Base-by-base conservation (phyloP, 2,329 filamentous ascomycete genomes). In the Microdochium nivale region DNA sequence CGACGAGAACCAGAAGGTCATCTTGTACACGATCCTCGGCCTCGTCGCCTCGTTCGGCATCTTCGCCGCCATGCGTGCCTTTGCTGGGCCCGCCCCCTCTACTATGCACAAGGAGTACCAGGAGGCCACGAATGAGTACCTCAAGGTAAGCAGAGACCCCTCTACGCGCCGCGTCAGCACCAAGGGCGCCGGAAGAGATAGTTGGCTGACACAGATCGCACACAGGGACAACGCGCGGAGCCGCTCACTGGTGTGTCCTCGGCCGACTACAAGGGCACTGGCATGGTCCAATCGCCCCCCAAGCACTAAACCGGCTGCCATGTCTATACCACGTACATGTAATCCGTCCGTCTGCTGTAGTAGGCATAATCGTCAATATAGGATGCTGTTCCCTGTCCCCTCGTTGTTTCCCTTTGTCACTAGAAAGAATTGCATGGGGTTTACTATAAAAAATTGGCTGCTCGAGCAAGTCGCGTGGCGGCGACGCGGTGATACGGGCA, bases 101-200 rank as follows among this genome's bases (percentile, higher is more conserved):
- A 95, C 92, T 65, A 95, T 99, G 91, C 92, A 79, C 76, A 88
- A 89, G 80, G 94, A 99, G 75, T 97, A 88, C 83, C 90, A 99
- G 78, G 90, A 97, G 78, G 87, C 87, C 62, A 81, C 86, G 61
- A 96, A 99, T 74, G 94, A 96, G 78, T 94, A 88, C 73, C 79
- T 96, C 71, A 91, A 84, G 82, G 92, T 95, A 76, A 64, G 83
- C 74, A 43, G 27, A 30, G 27, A 5, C 27, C 27, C 27, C 27
- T 30, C 5, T 30, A 30, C 5, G 5, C 27, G 5, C 11, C 11
- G 27, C 27, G 27, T 30, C 46, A 21, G 30, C 33, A 47, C 23
- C n/a, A n/a, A n/a, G n/a, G n/a, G n/a, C n/a, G n/a, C n/a, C n/a
- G n/a, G n/a, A n/a, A n/a, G n/a, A n/a, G n/a, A n/a, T n/a, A n/a